Percentiles rank a stretch among this genome's conserved stretches.
Evolutionary conservation across 495 filamentous ascomycete genomes (phyloP).

Genomic region (Aspergillus saccharolyticus): DNA sequence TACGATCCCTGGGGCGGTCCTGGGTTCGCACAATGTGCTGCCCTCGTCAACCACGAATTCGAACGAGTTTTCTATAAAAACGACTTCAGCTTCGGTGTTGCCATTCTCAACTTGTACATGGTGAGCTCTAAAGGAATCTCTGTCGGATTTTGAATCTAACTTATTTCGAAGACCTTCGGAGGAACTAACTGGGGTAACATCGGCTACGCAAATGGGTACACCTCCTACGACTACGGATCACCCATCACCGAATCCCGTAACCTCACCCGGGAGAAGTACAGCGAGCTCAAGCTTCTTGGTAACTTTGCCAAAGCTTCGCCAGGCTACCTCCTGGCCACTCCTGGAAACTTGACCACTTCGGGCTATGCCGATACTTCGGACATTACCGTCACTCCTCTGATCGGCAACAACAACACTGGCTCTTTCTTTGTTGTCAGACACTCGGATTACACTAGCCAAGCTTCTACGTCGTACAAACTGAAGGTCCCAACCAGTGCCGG

Average conservation of each 20-base stretch:
- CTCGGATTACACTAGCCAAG: constrained; percentile 50
- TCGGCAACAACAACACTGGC: constrained; percentile 43
- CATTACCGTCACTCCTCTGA: constrained; percentile 56
- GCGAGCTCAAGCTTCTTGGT: constrained; percentile 67
- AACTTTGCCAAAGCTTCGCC: constrained; percentile 69
- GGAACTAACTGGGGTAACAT: constrained; percentile 87
- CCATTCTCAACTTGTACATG: constrained; percentile 67
- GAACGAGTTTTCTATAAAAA: constrained; percentile 81
- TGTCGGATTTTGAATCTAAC: neutral
- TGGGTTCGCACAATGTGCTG: constrained; percentile 60
- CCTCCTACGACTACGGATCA: constrained; percentile 69
- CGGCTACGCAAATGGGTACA: constrained; percentile 67
- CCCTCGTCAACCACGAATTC: constrained; percentile 63
- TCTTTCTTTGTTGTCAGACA: constrained; percentile 66
- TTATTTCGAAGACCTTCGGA: constrained; percentile 50
- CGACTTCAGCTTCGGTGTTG: constrained; percentile 57
- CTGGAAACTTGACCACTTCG: constrained; percentile 45
- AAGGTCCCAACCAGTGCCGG: constrained; percentile 58
- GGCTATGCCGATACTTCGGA: constrained; percentile 43
- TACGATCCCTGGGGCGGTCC: constrained; percentile 72
- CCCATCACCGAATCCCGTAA: constrained; percentile 63
- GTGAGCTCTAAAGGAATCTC: constrained; percentile 25
- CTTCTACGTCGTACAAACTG: constrained; percentile 56
- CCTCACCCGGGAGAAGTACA: constrained; percentile 69
- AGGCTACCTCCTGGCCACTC: constrained; percentile 53